Conservation (phyloP, 1,284 basidiomycete species). For the Ceratobasidium theobromae region DNA sequence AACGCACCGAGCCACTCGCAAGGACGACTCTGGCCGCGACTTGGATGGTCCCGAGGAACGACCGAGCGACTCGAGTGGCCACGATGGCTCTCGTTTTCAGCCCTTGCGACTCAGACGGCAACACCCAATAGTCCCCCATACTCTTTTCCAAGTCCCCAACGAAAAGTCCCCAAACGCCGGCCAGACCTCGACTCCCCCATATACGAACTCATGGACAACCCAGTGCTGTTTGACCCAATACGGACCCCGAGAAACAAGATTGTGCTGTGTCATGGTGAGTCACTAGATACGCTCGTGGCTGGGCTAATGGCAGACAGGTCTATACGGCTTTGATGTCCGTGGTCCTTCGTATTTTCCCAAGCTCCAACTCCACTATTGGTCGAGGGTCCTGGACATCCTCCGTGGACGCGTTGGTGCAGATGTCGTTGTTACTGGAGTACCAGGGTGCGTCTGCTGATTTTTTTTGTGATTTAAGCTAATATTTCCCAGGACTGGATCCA, state of each 20-base stretch:
- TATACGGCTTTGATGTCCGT: conserved; percentile 93
- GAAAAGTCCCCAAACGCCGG: neutral
- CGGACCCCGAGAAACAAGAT: conserved; percentile 85
- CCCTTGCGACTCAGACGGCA: too few species aligned
- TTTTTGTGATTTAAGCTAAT: neutral
- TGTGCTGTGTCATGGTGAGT: conserved; percentile 90
- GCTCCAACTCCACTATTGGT: conserved; percentile 94
- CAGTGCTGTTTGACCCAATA: conserved; percentile 71
- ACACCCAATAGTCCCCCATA: too few species aligned
- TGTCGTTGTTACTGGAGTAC: conserved; percentile 94
- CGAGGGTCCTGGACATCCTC: conserved; percentile 81
- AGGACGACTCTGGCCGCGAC: too few species aligned
- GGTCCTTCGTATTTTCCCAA: conserved; percentile 74
- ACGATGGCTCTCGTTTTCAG: too few species aligned
- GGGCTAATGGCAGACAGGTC: conserved; percentile 52
- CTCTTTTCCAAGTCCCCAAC: too few species aligned
- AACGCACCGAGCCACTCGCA: too few species aligned
- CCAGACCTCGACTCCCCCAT: conserved; percentile 49
- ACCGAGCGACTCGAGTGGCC: too few species aligned
- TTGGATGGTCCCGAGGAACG: too few species aligned
- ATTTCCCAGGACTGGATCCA: conserved; percentile 78
- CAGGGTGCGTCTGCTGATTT: conserved; percentile 60
- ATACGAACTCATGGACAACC: conserved; percentile 69
- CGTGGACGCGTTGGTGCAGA: conserved; percentile 84
- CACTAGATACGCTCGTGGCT: conserved; percentile 16